Evolutionary conservation across 345 rosid species (phyloP).

Genomic region (Syzygium jambos): DNA sequence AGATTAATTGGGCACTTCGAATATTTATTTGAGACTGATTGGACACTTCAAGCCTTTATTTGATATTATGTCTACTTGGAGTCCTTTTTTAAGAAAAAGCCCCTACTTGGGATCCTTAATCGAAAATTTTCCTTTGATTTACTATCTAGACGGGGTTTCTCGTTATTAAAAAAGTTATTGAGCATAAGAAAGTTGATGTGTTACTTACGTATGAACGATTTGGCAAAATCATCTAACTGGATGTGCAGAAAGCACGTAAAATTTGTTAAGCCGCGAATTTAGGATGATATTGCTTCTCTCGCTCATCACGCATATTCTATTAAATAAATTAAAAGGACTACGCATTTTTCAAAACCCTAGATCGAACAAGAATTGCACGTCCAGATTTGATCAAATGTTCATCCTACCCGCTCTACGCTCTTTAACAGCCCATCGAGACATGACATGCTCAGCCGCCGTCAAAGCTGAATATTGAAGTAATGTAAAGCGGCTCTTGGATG

Average conservation of each 20-base stretch:
- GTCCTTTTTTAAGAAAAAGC: no score
- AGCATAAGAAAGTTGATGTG: background rate
- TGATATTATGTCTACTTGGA: no score
- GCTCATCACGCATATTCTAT: background rate
- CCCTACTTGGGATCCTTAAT: no score
- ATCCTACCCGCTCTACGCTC: no score
- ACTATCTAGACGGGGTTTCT: background rate
- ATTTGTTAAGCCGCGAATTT: background rate
- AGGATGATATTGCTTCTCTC: background rate
- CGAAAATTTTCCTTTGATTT: background rate
- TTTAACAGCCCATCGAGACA: background rate
- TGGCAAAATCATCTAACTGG: no score
- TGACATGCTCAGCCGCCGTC: background rate
- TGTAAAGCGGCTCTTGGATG: background rate
- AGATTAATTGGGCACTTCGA: no score
- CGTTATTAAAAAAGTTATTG: background rate
- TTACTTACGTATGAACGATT: background rate
- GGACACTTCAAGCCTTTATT: no score
- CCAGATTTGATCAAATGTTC: no score
- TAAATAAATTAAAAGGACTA: background rate
- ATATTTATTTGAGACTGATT: no score
- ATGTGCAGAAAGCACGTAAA: background rate
- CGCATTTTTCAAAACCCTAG: background rate
- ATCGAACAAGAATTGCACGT: background rate
- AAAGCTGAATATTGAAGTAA: background rate